phyloP scores from a whole-genome alignment of 306 rosid species.

The Cyamopsis tetragonoloba region DNA sequence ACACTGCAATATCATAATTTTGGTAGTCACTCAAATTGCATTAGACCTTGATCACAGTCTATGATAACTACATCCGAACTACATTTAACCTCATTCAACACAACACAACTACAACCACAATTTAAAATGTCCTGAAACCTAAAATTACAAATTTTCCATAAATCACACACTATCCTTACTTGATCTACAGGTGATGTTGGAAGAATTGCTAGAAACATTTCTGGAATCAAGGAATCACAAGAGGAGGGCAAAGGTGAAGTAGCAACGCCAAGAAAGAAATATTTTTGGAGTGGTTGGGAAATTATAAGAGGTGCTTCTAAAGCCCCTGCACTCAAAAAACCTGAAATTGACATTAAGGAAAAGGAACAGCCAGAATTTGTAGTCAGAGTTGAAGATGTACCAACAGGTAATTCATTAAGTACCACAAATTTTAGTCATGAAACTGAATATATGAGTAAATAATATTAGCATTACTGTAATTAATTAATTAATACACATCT shows the following conservation, averaged over 20 bases:
- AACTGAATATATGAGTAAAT: background rate
- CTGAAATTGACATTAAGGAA: background rate
- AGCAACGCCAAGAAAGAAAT: background rate
- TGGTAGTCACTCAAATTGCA: no score
- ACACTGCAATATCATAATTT: no score
- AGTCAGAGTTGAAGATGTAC: background rate
- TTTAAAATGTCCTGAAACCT: no score
- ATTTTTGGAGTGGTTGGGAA: slow-evolving; percentile 20
- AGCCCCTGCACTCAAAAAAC: background rate
- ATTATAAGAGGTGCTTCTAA: background rate
- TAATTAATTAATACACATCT: no score
- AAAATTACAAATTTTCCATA: background rate
- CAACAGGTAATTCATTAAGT: slow-evolving; percentile 21
- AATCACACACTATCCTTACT: background rate
- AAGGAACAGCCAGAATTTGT: background rate
- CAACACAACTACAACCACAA: no score
- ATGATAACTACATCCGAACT: no score
- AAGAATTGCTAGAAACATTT: no score
- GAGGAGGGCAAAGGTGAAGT: background rate
- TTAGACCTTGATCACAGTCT: no score
- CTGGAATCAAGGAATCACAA: background rate
- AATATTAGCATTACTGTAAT: no score
- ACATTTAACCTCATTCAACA: no score
- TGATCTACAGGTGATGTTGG: slow-evolving; percentile 25
- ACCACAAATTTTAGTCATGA: background rate